Conservation (phyloP, 75 land plant species). For the Cupressus sempervirens region DNA sequence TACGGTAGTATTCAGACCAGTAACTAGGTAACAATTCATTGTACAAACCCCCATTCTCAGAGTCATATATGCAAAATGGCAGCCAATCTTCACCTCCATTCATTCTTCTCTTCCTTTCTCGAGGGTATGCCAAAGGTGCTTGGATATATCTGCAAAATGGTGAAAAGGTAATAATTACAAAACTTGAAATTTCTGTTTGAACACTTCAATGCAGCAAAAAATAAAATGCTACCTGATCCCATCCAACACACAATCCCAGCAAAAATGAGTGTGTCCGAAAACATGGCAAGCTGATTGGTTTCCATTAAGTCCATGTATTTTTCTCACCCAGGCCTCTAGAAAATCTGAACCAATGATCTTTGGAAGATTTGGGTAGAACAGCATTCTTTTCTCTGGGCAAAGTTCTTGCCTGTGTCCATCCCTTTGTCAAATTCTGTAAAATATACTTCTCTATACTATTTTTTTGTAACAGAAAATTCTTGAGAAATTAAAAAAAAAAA, state of each 20-base stretch:
- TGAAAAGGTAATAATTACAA: not conserved
- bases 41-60: conserved; percentile 33
- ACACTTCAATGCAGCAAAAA: not conserved
- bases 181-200: not conserved
- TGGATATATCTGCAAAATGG: conserved; percentile 71
- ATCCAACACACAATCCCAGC: conserved; percentile 88
- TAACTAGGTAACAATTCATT: conserved; percentile 45
- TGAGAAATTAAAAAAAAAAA: not conserved
- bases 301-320: conserved; percentile 66
- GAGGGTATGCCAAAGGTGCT: conserved; percentile 88
- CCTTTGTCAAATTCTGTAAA: not conserved
- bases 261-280: conserved; percentile 94
- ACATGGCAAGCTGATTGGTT: conserved; percentile 67
- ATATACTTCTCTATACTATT: not conserved
- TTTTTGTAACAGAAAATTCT: not conserved
- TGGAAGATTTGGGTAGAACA: conserved; percentile 88
- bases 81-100: conserved; percentile 77
- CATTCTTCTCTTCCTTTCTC: conserved; percentile 66
- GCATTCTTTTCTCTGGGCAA: conserved; percentile 94
- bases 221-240: conserved; percentile 60
- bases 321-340: conserved; percentile 65
- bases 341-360: conserved; percentile 83
- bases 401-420: conserved; percentile 65
- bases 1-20: conserved; percentile 80
- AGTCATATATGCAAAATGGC: conserved; percentile 69